Percentiles rank a stretch among this genome's conserved stretches.
These are phyloP conservation scores for Toxicodendron radicans DNA, from an alignment of 345 rosid genomes.

Conservation along the genomic window DNA sequence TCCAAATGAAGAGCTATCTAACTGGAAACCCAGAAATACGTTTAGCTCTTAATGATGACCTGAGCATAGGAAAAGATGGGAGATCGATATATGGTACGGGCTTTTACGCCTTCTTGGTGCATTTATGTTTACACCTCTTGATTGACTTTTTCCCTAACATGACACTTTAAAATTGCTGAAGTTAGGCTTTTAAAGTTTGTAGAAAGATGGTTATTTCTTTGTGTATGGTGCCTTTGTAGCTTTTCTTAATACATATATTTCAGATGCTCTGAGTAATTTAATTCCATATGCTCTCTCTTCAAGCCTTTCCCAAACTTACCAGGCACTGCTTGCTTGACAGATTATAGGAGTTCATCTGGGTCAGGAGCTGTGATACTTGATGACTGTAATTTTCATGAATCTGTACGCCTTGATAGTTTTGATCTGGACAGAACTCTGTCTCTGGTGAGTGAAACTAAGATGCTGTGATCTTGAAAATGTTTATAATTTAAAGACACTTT, in stretches of 20 bases:
- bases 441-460: slow-evolving; percentile 60
- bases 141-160: slow-evolving; percentile 16
- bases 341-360: slow-evolving; percentile 80
- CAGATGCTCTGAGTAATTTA: slow-evolving; percentile 7
- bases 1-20: slow-evolving; percentile 99
- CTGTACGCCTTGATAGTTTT: slow-evolving; percentile 92
- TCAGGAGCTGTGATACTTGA: slow-evolving; percentile 87
- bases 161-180: slow-evolving; percentile 16
- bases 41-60: slow-evolving; percentile 92
- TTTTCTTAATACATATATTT: background rate
- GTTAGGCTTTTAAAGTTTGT: background rate
- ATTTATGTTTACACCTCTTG: background rate
- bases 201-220: background rate
- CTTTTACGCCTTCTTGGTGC: slow-evolving; percentile 15
- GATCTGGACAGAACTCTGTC: slow-evolving; percentile 84
- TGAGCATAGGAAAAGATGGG: slow-evolving; percentile 81
- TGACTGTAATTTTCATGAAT: slow-evolving; percentile 98
- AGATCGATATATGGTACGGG: slow-evolving; percentile 75
- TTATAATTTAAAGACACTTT: slow-evolving; percentile 1
- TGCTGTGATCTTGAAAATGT: slow-evolving; percentile 8
- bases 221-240: background rate
- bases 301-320: slow-evolving; percentile 3
- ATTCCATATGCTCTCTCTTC: background rate
- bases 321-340: slow-evolving; percentile 46
- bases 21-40: slow-evolving; percentile 96